Conservation (phyloP, 2,329 filamentous ascomycete species). For the Fusarium sp. region DNA sequence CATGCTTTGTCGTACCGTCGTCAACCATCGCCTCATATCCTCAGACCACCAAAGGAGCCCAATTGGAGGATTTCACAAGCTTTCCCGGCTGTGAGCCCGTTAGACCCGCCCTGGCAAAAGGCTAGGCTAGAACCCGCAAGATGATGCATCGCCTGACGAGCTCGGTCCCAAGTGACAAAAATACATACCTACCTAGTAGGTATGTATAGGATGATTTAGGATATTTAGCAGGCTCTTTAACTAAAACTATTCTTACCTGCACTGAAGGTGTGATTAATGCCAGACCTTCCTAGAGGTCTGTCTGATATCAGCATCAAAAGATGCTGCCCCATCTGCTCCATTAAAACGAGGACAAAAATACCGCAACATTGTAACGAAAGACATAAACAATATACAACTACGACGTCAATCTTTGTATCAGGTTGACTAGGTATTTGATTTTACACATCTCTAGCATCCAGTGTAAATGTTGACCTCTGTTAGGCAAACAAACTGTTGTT, state of each 20-base stretch:
- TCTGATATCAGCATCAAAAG: neutral
- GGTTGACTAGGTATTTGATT: neutral
- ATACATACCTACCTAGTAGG: too few relatives aligned
- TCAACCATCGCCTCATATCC: slow-evolving; percentile 14
- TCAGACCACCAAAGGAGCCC: slow-evolving; percentile 35
- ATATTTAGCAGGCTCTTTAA: too few relatives aligned
- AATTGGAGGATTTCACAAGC: slow-evolving; percentile 38
- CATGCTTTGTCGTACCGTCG: slow-evolving; percentile 19
- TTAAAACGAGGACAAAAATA: neutral
- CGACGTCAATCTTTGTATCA: neutral
- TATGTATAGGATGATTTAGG: too few relatives aligned
- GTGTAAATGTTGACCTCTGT: too few relatives aligned
- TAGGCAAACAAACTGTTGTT: neutral
- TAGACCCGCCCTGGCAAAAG: slow-evolving; percentile 26
- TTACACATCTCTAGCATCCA: neutral
- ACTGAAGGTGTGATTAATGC: neutral
- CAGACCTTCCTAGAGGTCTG: slow-evolving; percentile 3
- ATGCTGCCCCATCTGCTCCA: neutral
- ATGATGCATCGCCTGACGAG: neutral
- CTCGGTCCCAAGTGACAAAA: too few relatives aligned
- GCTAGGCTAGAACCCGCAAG: slow-evolving; percentile 1
- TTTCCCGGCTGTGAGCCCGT: slow-evolving; percentile 21
- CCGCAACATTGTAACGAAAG: neutral
- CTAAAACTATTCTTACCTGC: too few relatives aligned
- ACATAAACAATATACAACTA: slow-evolving; percentile 4